Evolutionary conservation across 257 asterid species (phyloP).

Genomic region (Solanum tarijense): DNA sequence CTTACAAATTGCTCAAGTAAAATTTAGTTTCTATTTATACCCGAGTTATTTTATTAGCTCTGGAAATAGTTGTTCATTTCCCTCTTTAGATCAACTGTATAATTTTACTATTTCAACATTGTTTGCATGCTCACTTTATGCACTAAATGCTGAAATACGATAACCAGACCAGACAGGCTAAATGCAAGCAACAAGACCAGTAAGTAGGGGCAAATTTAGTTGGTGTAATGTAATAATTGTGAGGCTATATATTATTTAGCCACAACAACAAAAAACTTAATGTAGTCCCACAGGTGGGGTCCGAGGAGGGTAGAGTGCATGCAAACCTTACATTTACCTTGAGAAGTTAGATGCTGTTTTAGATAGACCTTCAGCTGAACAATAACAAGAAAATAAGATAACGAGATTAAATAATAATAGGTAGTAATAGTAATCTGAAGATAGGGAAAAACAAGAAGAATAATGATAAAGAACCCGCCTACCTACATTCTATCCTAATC

Average conservation of each 20-base stretch:
- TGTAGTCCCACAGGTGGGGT: neutral
- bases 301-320: neutral
- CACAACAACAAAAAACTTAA: neutral
- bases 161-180: neutral
- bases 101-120: neutral
- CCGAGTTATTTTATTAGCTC: constrained; percentile 18
- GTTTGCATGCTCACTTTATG: neutral
- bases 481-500: no score
- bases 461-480: no score
- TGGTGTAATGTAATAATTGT: neutral
- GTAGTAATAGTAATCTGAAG: no score
- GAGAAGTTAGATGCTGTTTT: neutral
- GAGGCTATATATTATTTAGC: neutral
- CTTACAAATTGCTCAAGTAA: neutral
- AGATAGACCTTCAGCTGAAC: no score
- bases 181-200: neutral
- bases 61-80: neutral
- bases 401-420: neutral
- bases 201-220: neutral
- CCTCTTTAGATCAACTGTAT: neutral
- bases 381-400: neutral
- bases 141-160: neutral
- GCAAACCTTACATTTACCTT: neutral
- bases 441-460: no score
- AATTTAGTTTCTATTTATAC: neutral